phyloP scores from a whole-genome alignment of 2,329 filamentous ascomycete genomes.

The Cladosporium austrohemisphaericum region DNA sequence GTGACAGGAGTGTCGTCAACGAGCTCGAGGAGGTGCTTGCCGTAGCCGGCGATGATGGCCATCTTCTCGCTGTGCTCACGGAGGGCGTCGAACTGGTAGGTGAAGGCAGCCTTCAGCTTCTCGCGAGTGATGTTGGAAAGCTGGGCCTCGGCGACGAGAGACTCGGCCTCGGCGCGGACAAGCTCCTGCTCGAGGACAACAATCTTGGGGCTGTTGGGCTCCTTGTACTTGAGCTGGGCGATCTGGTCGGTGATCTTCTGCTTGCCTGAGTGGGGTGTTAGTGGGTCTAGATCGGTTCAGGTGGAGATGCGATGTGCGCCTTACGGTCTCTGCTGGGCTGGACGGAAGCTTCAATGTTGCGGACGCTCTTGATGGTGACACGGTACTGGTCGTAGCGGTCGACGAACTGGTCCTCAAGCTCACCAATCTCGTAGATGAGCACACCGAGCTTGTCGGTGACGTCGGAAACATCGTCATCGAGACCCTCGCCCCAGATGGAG shows the following conservation, averaged over 20 bases:
- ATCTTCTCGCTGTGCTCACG: slow-evolving; percentile 98
- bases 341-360: slow-evolving; percentile 97
- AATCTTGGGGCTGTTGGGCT: slow-evolving; percentile 95
- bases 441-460: slow-evolving; percentile 98
- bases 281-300: no score
- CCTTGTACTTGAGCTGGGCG: slow-evolving; percentile 98
- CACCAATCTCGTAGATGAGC: slow-evolving; percentile 95
- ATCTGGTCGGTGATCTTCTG: slow-evolving; percentile 99
- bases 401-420: slow-evolving; percentile 96
- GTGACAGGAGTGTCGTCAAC: slow-evolving; percentile 97
- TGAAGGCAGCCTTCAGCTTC: slow-evolving; percentile 97
- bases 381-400: slow-evolving; percentile 99
- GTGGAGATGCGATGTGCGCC: slow-evolving; percentile 34
- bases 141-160: slow-evolving; percentile 96
- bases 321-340: slow-evolving; percentile 95
- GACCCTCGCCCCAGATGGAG: slow-evolving; percentile 92
- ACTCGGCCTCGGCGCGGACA: slow-evolving; percentile 95
- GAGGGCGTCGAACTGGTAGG: slow-evolving; percentile 96
- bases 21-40: slow-evolving; percentile 95
- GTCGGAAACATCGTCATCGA: slow-evolving; percentile 96
- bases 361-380: slow-evolving; percentile 98
- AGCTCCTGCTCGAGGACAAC: slow-evolving; percentile 98
- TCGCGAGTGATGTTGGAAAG: slow-evolving; percentile 98
- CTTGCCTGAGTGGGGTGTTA: slow-evolving; percentile 62
- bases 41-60: slow-evolving; percentile 94